phyloP scores from a whole-genome alignment of 2,329 filamentous ascomycete genomes.

The Pyrenophora graminea region DNA sequence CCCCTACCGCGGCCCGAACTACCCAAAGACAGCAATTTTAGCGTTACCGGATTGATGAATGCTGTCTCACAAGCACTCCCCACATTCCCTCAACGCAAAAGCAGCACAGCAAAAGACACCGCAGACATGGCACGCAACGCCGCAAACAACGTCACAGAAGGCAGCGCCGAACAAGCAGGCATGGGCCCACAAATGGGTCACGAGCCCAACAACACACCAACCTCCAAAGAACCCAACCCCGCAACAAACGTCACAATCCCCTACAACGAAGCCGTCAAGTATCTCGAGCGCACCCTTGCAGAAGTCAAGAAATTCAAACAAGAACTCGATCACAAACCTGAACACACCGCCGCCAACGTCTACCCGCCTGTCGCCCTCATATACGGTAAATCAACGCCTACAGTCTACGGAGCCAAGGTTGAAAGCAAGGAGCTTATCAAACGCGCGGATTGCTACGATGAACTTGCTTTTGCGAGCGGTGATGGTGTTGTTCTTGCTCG shows the following conservation, averaged over 20 bases:
- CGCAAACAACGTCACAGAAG: constrained; percentile 33
- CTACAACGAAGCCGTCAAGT: constrained; percentile 61
- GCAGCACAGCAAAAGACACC: constrained; percentile 23
- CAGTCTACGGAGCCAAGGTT: constrained; percentile 80
- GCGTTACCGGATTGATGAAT: constrained; percentile 51
- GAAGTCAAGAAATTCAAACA: constrained; percentile 75
- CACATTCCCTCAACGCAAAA: constrained; percentile 41
- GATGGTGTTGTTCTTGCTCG: constrained; percentile 87
- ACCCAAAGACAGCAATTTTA: constrained; percentile 44
- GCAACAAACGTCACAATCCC: constrained; percentile 58
- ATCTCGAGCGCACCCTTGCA: constrained; percentile 74
- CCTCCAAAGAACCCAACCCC: constrained; percentile 29
- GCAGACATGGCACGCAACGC: constrained; percentile 33
- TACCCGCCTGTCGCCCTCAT: constrained; percentile 85
- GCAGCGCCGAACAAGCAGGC: constrained; percentile 35
- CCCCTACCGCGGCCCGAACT: constrained; percentile 62
- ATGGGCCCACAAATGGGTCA: constrained; percentile 56
- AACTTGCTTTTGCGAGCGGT: constrained; percentile 82
- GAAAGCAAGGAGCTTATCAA: constrained; percentile 73
- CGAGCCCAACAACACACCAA: constrained; percentile 30
- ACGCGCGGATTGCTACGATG: constrained; percentile 78
- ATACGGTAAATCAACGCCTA: constrained; percentile 85
- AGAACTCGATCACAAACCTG: constrained; percentile 67
- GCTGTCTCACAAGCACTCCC: constrained; percentile 54
- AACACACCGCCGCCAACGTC: constrained; percentile 65